Conservation (phyloP, 2,329 filamentous ascomycete genomes). For the Fusarium gaditjirri region DNA sequence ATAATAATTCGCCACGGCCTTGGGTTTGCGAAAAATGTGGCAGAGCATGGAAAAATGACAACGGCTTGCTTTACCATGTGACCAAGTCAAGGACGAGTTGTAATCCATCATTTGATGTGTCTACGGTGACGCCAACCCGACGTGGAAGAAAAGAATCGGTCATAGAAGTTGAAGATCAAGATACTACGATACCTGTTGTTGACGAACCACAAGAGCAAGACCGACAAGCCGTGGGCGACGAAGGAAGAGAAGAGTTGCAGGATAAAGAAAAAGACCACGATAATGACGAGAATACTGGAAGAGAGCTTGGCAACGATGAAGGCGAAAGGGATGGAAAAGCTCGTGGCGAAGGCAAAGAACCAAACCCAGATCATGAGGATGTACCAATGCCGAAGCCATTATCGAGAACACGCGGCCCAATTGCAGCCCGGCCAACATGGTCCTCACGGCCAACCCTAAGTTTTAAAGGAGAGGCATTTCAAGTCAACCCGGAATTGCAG, state of each 20-base stretch:
- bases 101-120: slow-evolving; percentile 56
- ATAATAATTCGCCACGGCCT: slow-evolving; percentile 39
- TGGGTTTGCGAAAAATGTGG: slow-evolving; percentile 65
- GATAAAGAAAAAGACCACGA: not conserved
- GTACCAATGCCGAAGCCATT: slow-evolving; percentile 1
- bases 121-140: slow-evolving; percentile 18
- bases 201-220: not conserved
- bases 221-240: not conserved
- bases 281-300: not conserved
- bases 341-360: not conserved
- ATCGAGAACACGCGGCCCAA: slow-evolving; percentile 27
- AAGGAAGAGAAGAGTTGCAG: not conserved
- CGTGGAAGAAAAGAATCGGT: slow-evolving; percentile 25
- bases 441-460: slow-evolving; percentile 38
- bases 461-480: slow-evolving; percentile 33
- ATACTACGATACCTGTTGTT: not conserved
- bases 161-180: slow-evolving; percentile 17
- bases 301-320: not conserved
- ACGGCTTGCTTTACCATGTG: slow-evolving; percentile 68
- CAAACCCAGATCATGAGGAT: slow-evolving; percentile 1
- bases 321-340: not conserved
- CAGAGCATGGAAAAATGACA: slow-evolving; percentile 66
- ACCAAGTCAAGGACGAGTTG: slow-evolving; percentile 65
- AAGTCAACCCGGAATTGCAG: slow-evolving; percentile 38
- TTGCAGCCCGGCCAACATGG: slow-evolving; percentile 27